Evolutionary conservation across 352 stramenopile species (phyloP), one percentile per base, ranked within the genome.

Genomic region (Phytophthora ohioensis): DNA sequence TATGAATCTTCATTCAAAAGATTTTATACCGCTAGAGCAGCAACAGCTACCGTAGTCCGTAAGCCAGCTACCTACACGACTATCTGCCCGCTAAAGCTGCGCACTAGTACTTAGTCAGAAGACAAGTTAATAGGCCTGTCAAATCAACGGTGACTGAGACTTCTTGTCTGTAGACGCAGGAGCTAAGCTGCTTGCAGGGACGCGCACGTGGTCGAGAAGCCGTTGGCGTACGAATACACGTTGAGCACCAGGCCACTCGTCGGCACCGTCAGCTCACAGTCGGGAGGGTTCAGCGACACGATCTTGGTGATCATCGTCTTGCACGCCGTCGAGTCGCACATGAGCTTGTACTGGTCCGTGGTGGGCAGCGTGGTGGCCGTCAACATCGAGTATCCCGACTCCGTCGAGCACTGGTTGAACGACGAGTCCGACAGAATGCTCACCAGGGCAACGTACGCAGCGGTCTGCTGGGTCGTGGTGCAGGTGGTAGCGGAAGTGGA

Each of bases 261-360:
- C 4, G 69, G 69, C 31, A 78, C 66, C 48, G 66, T 73, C 41
- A 78, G 65, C 17, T 74, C 70, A 51, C 70, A 78, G 70, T 78
- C 55, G 21, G 70, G 65, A 21, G 70, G 48, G 64, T 64, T 70
- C 1, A 78, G 70, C 47, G 53, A 51, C 15, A 78, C 27, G 59
- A 74, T 67, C 48, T 68, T 57, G 30, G 21, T 55, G 47, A 78
- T 73, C 59, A 74, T 65, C 32, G 36, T 63, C 21, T 68, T 57
- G 66, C 70, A 78, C 4, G 66, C 66, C 36, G 59, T 67, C 35
- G 64, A 71, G 47, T 54, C 60, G 55, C 70, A 77, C 70, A 77
- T 77, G 27, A 45, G 11, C 27, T 38, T 57, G 59, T 71, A 71
- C 54, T 77, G 70, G 1, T 21, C 64, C 13, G 41, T 54, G 12